A percentile compares a stretch with the other conserved stretches of the same genome.
These are phyloP conservation scores for Hibiscus trionum DNA, from an alignment of 345 rosid species.

Conservation along the genomic window DNA sequence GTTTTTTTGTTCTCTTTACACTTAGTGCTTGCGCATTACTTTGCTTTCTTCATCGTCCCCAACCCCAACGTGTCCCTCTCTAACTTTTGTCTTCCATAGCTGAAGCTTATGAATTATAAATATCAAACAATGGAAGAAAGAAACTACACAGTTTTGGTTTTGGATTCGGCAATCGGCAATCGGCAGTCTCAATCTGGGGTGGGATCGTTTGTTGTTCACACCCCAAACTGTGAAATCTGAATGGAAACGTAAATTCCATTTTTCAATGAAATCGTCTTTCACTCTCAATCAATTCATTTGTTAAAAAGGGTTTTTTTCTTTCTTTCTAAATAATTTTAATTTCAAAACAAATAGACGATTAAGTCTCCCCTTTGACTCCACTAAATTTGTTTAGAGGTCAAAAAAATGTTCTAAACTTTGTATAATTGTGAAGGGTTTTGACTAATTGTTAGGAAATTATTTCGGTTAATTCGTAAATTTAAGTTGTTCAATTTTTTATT, in stretches of 20 bases:
- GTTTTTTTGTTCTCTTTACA: not conserved
- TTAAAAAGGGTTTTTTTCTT: too few species aligned
- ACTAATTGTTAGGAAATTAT: too few species aligned
- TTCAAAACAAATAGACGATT: too few species aligned
- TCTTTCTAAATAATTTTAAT: too few species aligned
- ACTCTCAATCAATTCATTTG: not conserved
- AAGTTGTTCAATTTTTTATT: too few species aligned
- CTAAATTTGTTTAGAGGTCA: too few species aligned
- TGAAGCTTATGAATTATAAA: not conserved
- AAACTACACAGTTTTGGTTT: not conserved
- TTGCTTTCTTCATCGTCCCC: not conserved
- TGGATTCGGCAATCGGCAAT: not conserved
- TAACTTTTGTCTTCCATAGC: not conserved
- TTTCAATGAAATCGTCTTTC: not conserved
- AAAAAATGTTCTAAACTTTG: too few species aligned
- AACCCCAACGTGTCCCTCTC: conserved; percentile 12
- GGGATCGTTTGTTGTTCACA: not conserved
- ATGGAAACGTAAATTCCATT: not conserved
- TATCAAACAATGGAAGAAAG: not conserved
- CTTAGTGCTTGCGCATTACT: not conserved
- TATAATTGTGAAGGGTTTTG: too few species aligned
- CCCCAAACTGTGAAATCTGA: not conserved
- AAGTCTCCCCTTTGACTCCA: too few species aligned
- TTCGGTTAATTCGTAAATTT: too few species aligned
- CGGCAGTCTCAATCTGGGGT: not conserved